These are phyloP conservation scores for Sicyos edulis DNA, from an alignment of 306 rosid species.

Conservation along the genomic window DNA sequence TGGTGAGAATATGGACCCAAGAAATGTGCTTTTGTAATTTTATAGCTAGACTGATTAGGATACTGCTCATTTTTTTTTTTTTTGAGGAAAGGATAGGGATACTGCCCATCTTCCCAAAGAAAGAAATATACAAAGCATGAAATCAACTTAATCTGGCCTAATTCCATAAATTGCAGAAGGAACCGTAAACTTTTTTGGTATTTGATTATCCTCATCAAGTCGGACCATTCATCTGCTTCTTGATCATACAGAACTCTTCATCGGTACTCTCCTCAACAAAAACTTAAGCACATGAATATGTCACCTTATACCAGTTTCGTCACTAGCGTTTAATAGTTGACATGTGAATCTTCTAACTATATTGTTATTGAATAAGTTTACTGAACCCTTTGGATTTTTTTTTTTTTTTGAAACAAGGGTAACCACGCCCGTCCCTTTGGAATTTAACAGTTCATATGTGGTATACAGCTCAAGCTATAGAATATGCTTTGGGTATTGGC, in stretches of 20 bases:
- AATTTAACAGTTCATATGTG: neutral
- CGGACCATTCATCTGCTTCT: neutral
- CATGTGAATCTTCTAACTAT: conserved; percentile 6
- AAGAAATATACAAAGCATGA: neutral
- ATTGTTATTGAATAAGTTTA: neutral
- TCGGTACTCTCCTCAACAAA: neutral
- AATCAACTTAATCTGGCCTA: neutral
- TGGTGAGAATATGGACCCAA: neutral
- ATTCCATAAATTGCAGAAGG: neutral
- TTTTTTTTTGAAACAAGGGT: too few relatives aligned
- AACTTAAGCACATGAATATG: neutral
- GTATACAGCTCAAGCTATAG: neutral
- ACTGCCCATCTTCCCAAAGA: neutral
- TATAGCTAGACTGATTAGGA: neutral
- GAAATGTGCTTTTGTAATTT: neutral
- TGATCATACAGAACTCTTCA: neutral
- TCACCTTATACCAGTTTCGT: neutral
- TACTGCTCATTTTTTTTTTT: neutral
- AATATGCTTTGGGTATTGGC: neutral
- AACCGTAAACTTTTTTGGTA: neutral
- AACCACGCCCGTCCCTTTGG: too few relatives aligned
- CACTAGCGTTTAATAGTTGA: neutral
- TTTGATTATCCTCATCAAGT: neutral
- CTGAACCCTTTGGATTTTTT: conserved; percentile 1
- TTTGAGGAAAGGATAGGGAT: too few relatives aligned